These are phyloP conservation scores for Sambucus nigra DNA, from an alignment of 129 eudicot genomes.

Conservation along the genomic window DNA sequence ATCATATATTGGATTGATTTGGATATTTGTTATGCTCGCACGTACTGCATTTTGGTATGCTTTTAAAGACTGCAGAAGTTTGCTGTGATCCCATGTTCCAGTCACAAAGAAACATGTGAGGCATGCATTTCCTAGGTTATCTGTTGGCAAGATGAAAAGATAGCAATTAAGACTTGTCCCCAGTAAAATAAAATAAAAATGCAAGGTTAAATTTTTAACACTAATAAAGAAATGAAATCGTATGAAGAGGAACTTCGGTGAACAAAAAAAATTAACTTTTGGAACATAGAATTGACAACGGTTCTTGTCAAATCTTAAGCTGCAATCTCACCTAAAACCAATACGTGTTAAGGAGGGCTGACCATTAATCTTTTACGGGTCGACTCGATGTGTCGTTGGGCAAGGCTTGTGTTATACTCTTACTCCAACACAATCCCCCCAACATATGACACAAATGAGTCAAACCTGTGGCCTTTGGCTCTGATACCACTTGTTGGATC, in stretches of 20 bases:
- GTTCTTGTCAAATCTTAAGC: no score
- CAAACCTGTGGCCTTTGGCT: no score
- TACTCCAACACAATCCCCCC: no score
- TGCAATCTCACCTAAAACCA: no score
- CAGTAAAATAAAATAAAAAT: neutral
- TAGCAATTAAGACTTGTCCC: neutral
- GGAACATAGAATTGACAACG: no score
- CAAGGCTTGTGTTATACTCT: no score
- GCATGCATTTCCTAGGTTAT: conserved; percentile 96
- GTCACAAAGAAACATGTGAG: conserved; percentile 85
- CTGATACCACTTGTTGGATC: no score
- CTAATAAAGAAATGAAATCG: neutral
- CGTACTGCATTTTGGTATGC: conserved; percentile 97
- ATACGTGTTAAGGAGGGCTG: no score
- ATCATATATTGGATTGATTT: neutral
- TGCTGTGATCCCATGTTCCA: conserved; percentile 87
- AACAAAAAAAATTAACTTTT: no score
- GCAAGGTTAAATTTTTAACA: neutral
- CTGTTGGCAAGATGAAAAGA: conserved; percentile 28
- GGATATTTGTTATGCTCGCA: conserved; percentile 8
- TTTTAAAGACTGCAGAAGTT: conserved; percentile 70
- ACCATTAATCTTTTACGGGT: no score
- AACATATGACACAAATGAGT: no score
- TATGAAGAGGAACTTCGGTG: neutral
- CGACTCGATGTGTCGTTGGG: no score